Evolutionary conservation across 441 rosid species (phyloP), one percentile per base, ranked within the genome.

Genomic region (Flueggea neowawraea): DNA sequence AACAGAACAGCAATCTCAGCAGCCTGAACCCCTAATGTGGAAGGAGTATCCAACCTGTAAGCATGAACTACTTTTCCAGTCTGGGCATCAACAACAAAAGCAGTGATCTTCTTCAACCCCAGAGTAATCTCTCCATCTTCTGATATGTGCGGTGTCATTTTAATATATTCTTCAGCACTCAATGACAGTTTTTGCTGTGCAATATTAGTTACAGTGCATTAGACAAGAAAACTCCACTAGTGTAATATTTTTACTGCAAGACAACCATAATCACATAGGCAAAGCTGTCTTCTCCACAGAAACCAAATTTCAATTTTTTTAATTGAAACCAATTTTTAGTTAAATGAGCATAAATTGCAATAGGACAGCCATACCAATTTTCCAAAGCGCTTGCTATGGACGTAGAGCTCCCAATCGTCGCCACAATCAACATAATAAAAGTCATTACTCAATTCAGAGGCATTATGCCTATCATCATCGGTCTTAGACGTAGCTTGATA

Each of bases 371-470:
- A 10, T 77, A 92, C 98, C 90, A 71, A 53, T 78, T 83, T 88
- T 5, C 90, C 86, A 12, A 76, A 67, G 22, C 75, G 70, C 60
- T 73, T 75, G 54, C 80, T 73, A 70, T 74, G 82, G 50, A 81
- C 68, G 61, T 82, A 88, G 57, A 92, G 87, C 54, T 84, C 82
- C 88, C 88, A 84, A 69, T 92, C 95, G 39, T 84, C 84, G 52
- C 85, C 96, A 48, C 82, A 76, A 65, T 92, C 98, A 54, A 92
- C 63, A 71, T 78, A 92, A 69, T 77, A 90, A 33, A 80, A 77
- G 69, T 85, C 88, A 22, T 79, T 75, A 59, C 63, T 74, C 49
- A 76, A 76, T 39, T 69, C 77, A 50, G 84, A 70, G 6, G 78
- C 78, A 69, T 78, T 77, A 65, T 78, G 74, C 58, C 11, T 65